A percentile compares a stretch with the other conserved stretches of the same genome.
Evolutionary conservation across 2,329 filamentous ascomycete genomes (phyloP).

Genomic region (Leptodontidium sp.): DNA sequence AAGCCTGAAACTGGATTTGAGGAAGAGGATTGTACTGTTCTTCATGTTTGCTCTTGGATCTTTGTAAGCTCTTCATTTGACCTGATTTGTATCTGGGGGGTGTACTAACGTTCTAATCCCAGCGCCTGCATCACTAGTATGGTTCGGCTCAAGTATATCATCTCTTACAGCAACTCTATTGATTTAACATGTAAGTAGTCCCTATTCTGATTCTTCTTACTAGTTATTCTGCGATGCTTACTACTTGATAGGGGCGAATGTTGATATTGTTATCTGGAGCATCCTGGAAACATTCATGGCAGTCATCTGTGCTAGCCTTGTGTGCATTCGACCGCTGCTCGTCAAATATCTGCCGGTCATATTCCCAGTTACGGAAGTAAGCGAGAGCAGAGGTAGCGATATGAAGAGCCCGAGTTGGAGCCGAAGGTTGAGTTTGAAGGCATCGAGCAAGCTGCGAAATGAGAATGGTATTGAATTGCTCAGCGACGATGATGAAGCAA

Average conservation of each 20-base stretch:
- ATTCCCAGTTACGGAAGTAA: too few species aligned
- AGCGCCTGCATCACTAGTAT: conserved; percentile 39
- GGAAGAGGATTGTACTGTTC: conserved; percentile 71
- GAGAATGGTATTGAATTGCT: too few species aligned
- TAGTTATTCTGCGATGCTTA: background rate
- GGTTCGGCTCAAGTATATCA: conserved; percentile 35
- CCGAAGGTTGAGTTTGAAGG: too few species aligned
- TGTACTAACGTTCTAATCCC: background rate
- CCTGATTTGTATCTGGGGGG: background rate
- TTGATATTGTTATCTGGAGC: conserved; percentile 40
- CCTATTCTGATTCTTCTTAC: background rate
- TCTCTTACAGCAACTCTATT: conserved; percentile 25
- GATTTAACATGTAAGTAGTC: conserved; percentile 36
- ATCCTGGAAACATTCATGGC: conserved; percentile 40
- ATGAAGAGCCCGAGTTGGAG: too few species aligned
- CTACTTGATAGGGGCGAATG: conserved; percentile 30
- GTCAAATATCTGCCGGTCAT: too few species aligned
- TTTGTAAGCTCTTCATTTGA: conserved; percentile 57
- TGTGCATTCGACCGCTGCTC: too few species aligned
- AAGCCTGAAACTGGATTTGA: conserved; percentile 66
- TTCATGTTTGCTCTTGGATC: conserved; percentile 72
- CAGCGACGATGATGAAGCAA: too few species aligned
- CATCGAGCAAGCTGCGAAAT: too few species aligned
- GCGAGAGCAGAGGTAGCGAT: too few species aligned
- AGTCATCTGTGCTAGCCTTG: conserved; percentile 17